Evolutionary conservation across 208 protist species (phyloP), one percentile per base, ranked within the genome.

Genomic region (Jaenimonas drosophilae): DNA sequence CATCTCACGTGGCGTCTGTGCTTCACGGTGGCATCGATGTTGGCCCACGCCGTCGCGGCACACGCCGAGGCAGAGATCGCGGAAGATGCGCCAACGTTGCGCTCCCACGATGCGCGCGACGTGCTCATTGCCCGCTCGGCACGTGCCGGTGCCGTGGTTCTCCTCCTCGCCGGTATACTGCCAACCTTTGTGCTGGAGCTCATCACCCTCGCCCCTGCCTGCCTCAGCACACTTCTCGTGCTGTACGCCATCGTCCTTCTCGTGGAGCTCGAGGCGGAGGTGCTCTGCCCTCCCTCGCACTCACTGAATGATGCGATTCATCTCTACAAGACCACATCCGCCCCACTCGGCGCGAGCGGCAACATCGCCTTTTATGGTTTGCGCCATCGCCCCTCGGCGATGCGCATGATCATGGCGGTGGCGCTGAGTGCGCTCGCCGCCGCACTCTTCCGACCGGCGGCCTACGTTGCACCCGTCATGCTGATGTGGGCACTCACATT

Each of bases 161-260:
- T 48, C 16, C 20, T 20, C 42, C 17, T 48, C 24, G 26, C 16
- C 42, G 54, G 50, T 5, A 12, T 81, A 0, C 16, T 74, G 42
- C 73, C 73, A 17, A 37, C 70, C 11, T 55, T 76, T 1, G 54
- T 60, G 16, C 11, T 81, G 27, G 73, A 81, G 48, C n/a, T 73
- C 31, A 24, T 50, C 37, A 64, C 64, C 6, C 29, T 72, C 34
- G 34, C 58, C 43, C 66, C 71, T 24, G 60, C 49, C 37, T 65
- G 47, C 31, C 38, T 59, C 27, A 50, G 30, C 7, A 54, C 46
- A 7, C 40, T 39, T 0, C 44, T 64, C 0, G 31, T 77, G 20
- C 30, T 77, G 3, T 54, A 40, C 34, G 33, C 49, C 0, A 17
- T 72, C 5, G 38, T 49, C 27, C 31, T 27, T 0, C 38, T 60